Percentiles rank a stretch among this genome's conserved stretches.
These are phyloP conservation scores for Penicillium sp. DNA, from an alignment of 2,329 filamentous ascomycete species.

Conservation along the genomic window DNA sequence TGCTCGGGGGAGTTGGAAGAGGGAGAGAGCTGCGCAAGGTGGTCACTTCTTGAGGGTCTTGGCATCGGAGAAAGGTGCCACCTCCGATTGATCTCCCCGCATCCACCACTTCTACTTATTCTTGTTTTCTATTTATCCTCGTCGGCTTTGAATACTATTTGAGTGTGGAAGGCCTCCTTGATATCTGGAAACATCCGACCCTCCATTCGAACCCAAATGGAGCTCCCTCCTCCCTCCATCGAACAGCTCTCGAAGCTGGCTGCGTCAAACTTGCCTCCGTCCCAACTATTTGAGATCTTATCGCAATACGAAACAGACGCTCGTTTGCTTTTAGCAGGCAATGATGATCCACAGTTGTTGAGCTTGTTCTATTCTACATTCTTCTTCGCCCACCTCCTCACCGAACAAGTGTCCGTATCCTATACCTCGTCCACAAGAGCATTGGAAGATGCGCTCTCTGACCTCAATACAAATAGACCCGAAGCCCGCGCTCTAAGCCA, in stretches of 20 bases:
- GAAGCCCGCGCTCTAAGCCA: conserved; percentile 43
- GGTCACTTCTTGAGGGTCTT: conserved; percentile 43
- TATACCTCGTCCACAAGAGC: not conserved
- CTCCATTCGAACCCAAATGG: conserved; percentile 22
- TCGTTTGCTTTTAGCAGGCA: conserved; percentile 28
- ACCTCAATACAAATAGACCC: conserved; percentile 22
- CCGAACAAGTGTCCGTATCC: conserved; percentile 38
- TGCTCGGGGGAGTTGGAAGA: conserved; percentile 9
- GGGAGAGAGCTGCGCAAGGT: conserved; percentile 41
- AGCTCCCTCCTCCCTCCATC: conserved; percentile 29
- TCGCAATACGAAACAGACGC: conserved; percentile 38
- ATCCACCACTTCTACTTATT: conserved; percentile 12
- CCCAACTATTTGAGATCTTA: conserved; percentile 37
- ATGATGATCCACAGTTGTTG: conserved; percentile 30
- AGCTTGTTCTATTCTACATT: conserved; percentile 42
- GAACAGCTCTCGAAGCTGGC: conserved; percentile 33
- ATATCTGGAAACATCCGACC: no score
- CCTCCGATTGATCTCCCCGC: conserved; percentile 36
- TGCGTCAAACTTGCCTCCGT: conserved; percentile 28
- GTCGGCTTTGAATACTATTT: not conserved
- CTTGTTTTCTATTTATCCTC: not conserved
- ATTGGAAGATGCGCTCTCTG: not conserved
- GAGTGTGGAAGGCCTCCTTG: no score
- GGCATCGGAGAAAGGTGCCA: conserved; percentile 31
- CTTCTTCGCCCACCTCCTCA: conserved; percentile 42